These are phyloP conservation scores for Phaeotremella skinneri DNA, from an alignment of 768 basidiomycete species.

Conservation along the genomic window DNA sequence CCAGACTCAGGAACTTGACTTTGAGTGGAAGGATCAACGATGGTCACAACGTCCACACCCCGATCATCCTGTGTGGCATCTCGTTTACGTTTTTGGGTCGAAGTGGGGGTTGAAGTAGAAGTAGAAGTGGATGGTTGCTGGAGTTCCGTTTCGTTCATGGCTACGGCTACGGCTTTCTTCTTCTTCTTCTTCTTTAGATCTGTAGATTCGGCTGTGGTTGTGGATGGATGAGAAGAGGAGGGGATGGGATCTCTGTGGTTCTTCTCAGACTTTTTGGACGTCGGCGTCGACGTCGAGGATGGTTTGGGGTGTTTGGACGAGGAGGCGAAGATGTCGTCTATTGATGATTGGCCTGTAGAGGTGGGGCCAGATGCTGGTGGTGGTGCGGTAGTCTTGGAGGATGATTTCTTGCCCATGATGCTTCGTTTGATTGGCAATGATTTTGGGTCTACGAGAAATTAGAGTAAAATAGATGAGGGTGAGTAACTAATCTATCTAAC, in stretches of 20 bases:
- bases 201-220: background rate
- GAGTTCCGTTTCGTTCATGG: background rate
- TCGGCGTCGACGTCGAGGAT: constrained; percentile 3
- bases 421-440: background rate
- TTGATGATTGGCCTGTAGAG: constrained; percentile 1
- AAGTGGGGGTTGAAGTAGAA: background rate
- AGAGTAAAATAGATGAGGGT: background rate
- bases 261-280: no score
- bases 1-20: constrained; percentile 5
- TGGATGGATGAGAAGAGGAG: constrained; percentile 2
- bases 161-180: constrained; percentile 23
- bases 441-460: no score
- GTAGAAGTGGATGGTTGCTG: no score
- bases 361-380: background rate
- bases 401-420: background rate
- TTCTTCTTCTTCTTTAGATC: constrained; percentile 39
- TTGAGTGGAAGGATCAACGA: background rate
- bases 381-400: background rate
- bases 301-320: constrained; percentile 4
- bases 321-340: constrained; percentile 33
- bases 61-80: constrained; percentile 1
- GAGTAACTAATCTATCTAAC: no score
- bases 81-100: background rate
- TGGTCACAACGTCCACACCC: background rate
- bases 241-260: no score